phyloP scores from a whole-genome alignment of 1,284 basidiomycete species.

The Cryptococcus sp. region DNA sequence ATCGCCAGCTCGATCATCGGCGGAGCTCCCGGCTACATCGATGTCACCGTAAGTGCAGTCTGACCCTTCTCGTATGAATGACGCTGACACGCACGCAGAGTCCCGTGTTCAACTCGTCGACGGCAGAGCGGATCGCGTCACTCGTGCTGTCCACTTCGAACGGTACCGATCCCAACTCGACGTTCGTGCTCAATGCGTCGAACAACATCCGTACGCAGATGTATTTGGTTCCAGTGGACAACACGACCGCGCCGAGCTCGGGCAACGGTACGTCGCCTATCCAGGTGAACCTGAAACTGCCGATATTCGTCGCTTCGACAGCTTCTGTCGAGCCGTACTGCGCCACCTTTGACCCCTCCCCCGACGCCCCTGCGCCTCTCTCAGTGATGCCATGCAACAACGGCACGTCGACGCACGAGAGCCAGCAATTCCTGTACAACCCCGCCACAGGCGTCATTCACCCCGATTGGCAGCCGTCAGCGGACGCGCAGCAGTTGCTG shows the following conservation, averaged over 20 bases:
- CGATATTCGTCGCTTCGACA: constrained; percentile 54
- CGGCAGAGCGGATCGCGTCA: constrained; percentile 56
- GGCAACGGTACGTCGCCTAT: constrained; percentile 34
- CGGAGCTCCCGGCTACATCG: constrained; percentile 43
- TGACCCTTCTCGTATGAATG: no score
- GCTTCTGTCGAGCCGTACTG: constrained; percentile 59
- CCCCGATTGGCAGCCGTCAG: constrained; percentile 58
- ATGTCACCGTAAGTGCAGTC: constrained; percentile 29
- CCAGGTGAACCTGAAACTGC: constrained; percentile 58
- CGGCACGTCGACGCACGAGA: constrained; percentile 51
- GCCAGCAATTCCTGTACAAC: constrained; percentile 65
- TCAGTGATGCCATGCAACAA: constrained; percentile 58
- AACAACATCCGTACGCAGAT: constrained; percentile 60
- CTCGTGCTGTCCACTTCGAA: constrained; percentile 55
- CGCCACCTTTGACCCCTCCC: constrained; percentile 64
- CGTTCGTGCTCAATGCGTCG: constrained; percentile 63
- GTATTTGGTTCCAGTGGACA: constrained; percentile 54
- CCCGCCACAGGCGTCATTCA: constrained; percentile 57
- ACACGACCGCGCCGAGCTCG: constrained; percentile 17
- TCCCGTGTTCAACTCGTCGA: constrained; percentile 41
- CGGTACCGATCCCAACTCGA: constrained; percentile 39
- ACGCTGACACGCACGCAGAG: constrained; percentile 11
- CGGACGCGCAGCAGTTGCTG: constrained; percentile 23
- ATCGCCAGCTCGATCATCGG: constrained; percentile 20
- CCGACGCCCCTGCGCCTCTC: constrained; percentile 58